Percentiles rank a stretch among this genome's conserved stretches.
These are phyloP conservation scores for Zygoascus meyerae DNA, from an alignment of 1,139 yeast species.

Conservation along the genomic window DNA sequence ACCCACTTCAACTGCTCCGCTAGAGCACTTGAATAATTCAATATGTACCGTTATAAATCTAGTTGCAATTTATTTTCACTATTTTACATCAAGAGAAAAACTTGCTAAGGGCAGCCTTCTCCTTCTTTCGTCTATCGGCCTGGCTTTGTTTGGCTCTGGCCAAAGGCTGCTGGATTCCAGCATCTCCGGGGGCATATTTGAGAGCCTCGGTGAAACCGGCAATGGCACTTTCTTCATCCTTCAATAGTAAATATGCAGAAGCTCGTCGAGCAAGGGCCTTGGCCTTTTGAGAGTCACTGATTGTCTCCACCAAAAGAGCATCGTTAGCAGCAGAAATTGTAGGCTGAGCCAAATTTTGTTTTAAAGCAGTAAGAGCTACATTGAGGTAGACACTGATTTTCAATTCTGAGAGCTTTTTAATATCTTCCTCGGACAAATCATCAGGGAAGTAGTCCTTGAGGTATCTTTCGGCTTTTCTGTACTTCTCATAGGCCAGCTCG, in stretches of 20 bases:
- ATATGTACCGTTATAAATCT: too few species aligned
- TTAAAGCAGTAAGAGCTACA: conserved; percentile 69
- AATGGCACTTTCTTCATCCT: conserved; percentile 67
- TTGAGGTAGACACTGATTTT: conserved; percentile 64
- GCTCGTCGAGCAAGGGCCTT: conserved; percentile 89
- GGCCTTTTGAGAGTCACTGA: conserved; percentile 65
- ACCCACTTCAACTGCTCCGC: too few species aligned
- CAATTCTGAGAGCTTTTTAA: conserved; percentile 40
- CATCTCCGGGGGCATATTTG: conserved; percentile 61
- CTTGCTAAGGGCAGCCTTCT: conserved; percentile 74
- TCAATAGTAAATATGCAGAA: conserved; percentile 29
- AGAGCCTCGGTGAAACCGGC: conserved; percentile 60
- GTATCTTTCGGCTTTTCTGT: conserved; percentile 63
- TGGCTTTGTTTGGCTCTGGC: conserved; percentile 51
- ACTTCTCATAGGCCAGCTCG: conserved; percentile 56
- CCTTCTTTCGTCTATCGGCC: conserved; percentile 56
- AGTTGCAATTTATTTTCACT: too few species aligned
- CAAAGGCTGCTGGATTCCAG: conserved; percentile 63
- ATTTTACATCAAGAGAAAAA: conserved; percentile 41
- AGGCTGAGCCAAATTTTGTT: conserved; percentile 50
- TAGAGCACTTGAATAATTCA: too few species aligned
- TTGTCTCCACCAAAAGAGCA: conserved; percentile 57
- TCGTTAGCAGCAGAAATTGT: conserved; percentile 57
- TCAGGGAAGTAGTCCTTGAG: conserved; percentile 65
- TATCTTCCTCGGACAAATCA: conserved; percentile 37